Base-by-base conservation (phyloP, 805 yeast species). In the Yarrowia sp. region DNA sequence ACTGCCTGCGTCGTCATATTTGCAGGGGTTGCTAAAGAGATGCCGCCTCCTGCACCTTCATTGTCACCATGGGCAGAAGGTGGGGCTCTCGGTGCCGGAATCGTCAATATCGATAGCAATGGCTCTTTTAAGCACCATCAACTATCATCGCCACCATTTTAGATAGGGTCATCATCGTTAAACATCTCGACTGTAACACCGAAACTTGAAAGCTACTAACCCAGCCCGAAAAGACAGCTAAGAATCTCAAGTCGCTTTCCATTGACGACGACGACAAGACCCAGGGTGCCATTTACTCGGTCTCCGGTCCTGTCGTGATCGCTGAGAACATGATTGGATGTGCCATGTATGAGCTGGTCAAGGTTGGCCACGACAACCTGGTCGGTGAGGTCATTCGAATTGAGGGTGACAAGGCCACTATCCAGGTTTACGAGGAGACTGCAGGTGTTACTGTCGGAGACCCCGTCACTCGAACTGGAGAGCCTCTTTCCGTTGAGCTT, bases 251-350 rank as follows among this genome's bases (percentile, higher is more conserved):
- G 76, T 90, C 92, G 74, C 86, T 92, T 72, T 86, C 95, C 36
- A 79, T 93, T 68, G 81, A 79, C 66, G 82, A 79, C 33, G 98
- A 93, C 78, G 82, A 88, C 64, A 87, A 86, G 69, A 21, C 58
- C 30, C 90, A 90, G 77, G 99, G 81, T 30, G 71, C 77, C 70
- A 89, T 95, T 72, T 92, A 86, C 80, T 91, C 98, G 33, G 98
- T 95, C 58, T 92, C 98, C 21, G 99, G 99, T 73, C 98, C 99
- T 28, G 99, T 95, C 72, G 89, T 95, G 63, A 87, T 95, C 56
- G 99, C 99, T 58, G 98, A 95, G 79, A 89, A 95, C 81, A 92
- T 95, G 98, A 90, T 92, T 79, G 99, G 99, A 68, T 91, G 98
- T 85, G 98, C 98, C 72, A 95, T 95, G 99, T 93, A 95, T 83